Evolutionary conservation across 768 basidiomycete genomes (phyloP), one percentile per base, ranked within the genome.

Genomic region (Leccinellum albellum): DNA sequence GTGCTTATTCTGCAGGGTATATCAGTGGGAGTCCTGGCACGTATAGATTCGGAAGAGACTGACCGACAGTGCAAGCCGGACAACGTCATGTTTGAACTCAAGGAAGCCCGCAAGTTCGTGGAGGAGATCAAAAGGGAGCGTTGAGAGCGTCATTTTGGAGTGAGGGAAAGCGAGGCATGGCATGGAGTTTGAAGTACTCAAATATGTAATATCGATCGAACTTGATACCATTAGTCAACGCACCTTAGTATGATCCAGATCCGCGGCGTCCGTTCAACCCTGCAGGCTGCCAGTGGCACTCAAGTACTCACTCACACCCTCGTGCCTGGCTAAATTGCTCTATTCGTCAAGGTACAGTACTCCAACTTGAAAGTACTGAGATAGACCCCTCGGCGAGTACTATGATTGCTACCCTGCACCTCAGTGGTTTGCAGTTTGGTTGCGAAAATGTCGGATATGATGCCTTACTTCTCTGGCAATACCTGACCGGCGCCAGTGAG

Each of bases 21-120:
- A 32, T 57, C n/a, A 68, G 60, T 7, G 33, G 10, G 56, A 49
- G n/a, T n/a, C n/a, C n/a, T 54, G 54, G 40, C 3, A 29, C 29
- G 10, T 37, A n/a, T 50, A 32, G 51, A 50, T 29, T n/a, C n/a
- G 28, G n/a, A 20, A 40, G n/a, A 20, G 56, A 77, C 87, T 70
- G 63, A 81, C 88, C 55, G 84, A 81, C 55, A 86, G 74, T 51
- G 79, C 80, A 35, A 90, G 76, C 61, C 78, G 82, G 44, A 88
- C 73, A 20, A 87, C 55, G 67, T 89, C 86, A 4, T 74, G 65
- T 46, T 77, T 79, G 32, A 74, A 77, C 35, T 81, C 74, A 44
- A 89, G 70, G 64, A 78, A 77, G 24, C 69, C 68, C 1, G 86
- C 82, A 50, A 90, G 79, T 67, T 89, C 87, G 45, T 88, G 79